Conservation (phyloP, 2,329 filamentous ascomycete genomes). For the Trichoderma sp. region DNA sequence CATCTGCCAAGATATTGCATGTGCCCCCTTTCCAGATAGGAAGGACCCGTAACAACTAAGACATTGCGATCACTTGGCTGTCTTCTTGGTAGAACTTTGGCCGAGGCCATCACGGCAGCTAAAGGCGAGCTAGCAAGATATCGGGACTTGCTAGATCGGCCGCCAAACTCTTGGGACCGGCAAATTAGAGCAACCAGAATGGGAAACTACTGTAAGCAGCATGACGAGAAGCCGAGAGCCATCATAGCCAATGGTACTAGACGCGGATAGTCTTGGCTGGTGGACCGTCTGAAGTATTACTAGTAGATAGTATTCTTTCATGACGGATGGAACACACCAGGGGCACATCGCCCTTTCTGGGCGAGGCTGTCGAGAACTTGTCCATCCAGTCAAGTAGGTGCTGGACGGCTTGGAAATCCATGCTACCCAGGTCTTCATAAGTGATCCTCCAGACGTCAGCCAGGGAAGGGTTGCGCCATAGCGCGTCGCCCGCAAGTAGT, state of each 20-base stretch:
- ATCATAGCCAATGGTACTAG: not conserved
- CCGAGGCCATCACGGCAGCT: not conserved
- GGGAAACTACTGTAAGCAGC: not conserved
- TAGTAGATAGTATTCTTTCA: too few species aligned
- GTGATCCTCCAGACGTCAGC: not conserved
- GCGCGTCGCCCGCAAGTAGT: not conserved
- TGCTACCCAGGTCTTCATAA: not conserved
- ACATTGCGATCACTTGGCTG: not conserved
- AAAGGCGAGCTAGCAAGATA: constrained; percentile 1
- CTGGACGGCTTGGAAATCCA: not conserved
- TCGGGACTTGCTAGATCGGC: not conserved
- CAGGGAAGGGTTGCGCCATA: not conserved
- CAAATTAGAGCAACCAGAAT: not conserved
- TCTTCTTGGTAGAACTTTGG: not conserved
- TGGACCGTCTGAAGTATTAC: not conserved
- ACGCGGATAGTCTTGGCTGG: not conserved
- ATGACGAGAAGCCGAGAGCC: not conserved
- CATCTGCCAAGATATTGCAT: not conserved
- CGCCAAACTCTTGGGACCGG: not conserved
- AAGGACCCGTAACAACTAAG: not conserved
- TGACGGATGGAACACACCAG: not conserved
- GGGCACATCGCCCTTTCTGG: not conserved
- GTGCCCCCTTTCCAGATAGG: not conserved
- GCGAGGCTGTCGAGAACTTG: not conserved
- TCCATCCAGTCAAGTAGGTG: not conserved